A percentile compares a stretch with the other conserved stretches of the same genome.
Evolutionary conservation across 768 basidiomycete genomes (phyloP).

Genomic region (Suillus lakei): DNA sequence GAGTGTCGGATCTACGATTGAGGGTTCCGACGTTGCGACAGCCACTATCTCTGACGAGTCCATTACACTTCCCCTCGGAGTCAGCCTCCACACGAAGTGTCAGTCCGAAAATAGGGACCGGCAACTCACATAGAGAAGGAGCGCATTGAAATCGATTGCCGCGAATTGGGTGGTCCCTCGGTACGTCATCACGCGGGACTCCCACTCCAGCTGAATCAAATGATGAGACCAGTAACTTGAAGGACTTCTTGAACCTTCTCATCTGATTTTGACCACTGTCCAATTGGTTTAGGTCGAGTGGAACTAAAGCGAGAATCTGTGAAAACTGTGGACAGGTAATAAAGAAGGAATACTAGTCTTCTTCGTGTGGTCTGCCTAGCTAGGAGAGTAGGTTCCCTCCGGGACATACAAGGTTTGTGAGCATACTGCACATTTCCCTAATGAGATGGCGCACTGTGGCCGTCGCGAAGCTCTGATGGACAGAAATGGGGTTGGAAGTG

Average conservation of each 20-base stretch:
- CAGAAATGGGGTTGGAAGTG: background rate
- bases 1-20: background rate
- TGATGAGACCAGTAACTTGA: background rate
- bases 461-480: background rate
- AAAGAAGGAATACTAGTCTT: background rate
- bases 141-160: background rate
- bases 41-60: background rate
- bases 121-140: slow-evolving; percentile 2
- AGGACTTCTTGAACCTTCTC: background rate
- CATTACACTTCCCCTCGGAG: background rate
- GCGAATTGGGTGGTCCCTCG: background rate
- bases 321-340: background rate
- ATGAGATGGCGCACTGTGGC: background rate
- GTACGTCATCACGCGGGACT: background rate
- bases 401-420: background rate
- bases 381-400: background rate
- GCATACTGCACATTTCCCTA: background rate
- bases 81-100: background rate
- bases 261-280: background rate
- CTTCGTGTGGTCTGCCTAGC: background rate
- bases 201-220: background rate
- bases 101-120: background rate
- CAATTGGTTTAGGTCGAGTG: background rate
- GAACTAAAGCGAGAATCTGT: background rate
- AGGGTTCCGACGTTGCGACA: background rate